Conservation (phyloP, 768 basidiomycete genomes). For the Pulveroboletus ravenelii region DNA sequence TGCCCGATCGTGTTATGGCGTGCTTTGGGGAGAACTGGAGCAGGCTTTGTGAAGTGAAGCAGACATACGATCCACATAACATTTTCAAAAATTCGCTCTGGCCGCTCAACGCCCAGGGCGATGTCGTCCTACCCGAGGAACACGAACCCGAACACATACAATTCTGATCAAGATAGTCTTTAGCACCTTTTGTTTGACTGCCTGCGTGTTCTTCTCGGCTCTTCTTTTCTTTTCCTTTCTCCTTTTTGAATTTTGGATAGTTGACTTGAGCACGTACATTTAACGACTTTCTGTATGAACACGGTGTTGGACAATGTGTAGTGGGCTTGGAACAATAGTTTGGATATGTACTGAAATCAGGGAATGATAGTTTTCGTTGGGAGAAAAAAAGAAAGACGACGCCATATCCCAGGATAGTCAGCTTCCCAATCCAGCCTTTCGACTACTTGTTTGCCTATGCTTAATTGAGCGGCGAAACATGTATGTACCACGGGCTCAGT, state of each 20-base stretch:
- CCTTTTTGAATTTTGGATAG: neutral
- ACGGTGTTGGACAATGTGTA: too few species aligned
- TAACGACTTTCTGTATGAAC: neutral
- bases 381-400: too few species aligned
- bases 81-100: constrained; percentile 78
- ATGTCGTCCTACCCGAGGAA: constrained; percentile 47
- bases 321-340: too few species aligned
- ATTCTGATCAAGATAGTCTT: constrained; percentile 9
- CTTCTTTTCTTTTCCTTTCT: neutral
- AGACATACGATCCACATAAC: constrained; percentile 68
- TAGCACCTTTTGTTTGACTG: too few species aligned
- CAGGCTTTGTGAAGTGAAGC: constrained; percentile 66
- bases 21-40: constrained; percentile 76
- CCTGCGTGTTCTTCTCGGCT: neutral
- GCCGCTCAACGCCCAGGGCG: constrained; percentile 61
- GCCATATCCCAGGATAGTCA: too few species aligned
- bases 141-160: constrained; percentile 52
- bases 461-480: too few species aligned
- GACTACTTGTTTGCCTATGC: too few species aligned
- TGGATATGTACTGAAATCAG: too few species aligned
- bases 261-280: neutral
- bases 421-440: too few species aligned
- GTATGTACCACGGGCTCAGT: too few species aligned
- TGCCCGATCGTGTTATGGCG: constrained; percentile 53
- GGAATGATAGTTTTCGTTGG: too few species aligned